These are phyloP conservation scores for Trichoderma gracile DNA, from an alignment of 2,329 filamentous ascomycete species.

Conservation along the genomic window DNA sequence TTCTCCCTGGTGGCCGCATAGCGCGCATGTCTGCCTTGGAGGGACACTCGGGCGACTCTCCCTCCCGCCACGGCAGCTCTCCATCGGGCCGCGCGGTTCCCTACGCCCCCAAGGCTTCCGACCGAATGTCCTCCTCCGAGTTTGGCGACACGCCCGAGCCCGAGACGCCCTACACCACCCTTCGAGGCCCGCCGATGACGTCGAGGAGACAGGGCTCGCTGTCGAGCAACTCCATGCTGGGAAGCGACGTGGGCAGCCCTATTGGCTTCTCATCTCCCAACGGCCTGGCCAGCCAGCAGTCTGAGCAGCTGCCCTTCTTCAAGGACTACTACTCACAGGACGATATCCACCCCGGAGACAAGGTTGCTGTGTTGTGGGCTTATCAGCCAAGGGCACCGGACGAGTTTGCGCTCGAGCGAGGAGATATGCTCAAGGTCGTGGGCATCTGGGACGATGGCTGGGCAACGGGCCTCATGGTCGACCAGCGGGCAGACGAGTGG, in stretches of 20 bases:
- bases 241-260: conserved; percentile 66
- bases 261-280: conserved; percentile 81
- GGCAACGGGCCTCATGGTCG: conserved; percentile 86
- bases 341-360: conserved; percentile 88
- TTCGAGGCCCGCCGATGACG: conserved; percentile 59
- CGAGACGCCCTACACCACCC: conserved; percentile 56
- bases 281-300: conserved; percentile 82
- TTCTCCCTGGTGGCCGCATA: conserved; percentile 83
- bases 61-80: conserved; percentile 52
- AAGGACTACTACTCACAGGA: conserved; percentile 99
- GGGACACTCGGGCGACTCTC: conserved; percentile 65
- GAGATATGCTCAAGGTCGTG: conserved; percentile 97
- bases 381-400: conserved; percentile 93
- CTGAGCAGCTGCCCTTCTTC: conserved; percentile 93
- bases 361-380: conserved; percentile 90
- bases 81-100: conserved; percentile 44
- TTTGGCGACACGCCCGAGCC: conserved; percentile 73
- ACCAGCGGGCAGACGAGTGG: conserved; percentile 86
- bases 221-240: conserved; percentile 78
- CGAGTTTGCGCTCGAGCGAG: conserved; percentile 89
- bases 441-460: conserved; percentile 99
- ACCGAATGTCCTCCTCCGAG: conserved; percentile 67
- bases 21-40: conserved; percentile 95
- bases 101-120: conserved; percentile 51
- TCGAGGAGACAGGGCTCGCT: conserved; percentile 81